Conservation (phyloP, 2,329 filamentous ascomycete genomes). For the Gyromitra esculenta region DNA sequence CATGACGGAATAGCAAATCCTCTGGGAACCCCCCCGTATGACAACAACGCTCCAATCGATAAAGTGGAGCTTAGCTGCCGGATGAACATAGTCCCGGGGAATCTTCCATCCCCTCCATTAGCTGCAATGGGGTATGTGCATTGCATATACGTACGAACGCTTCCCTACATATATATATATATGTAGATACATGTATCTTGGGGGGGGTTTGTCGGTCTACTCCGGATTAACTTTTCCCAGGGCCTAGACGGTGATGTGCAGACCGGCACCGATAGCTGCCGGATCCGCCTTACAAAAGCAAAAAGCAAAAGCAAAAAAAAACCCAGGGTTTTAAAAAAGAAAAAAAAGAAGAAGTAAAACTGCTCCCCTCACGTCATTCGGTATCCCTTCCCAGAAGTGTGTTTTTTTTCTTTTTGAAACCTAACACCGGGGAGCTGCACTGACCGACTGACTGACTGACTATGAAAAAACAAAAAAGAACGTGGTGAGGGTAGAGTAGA, state of each 20-base stretch:
- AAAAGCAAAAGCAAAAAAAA: slow-evolving; percentile 36
- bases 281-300: slow-evolving; percentile 43
- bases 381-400: background rate
- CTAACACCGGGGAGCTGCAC: background rate
- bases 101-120: slow-evolving; percentile 3
- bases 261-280: slow-evolving; percentile 17
- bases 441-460: background rate
- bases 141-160: background rate
- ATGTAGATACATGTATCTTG: background rate
- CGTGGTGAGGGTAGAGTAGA: background rate
- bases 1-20: no score
- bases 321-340: background rate
- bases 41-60: slow-evolving; percentile 12
- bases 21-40: background rate
- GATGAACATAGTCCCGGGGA: slow-evolving; percentile 28
- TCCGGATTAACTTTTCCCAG: slow-evolving; percentile 19
- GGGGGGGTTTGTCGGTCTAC: background rate
- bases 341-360: slow-evolving; percentile 30
- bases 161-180: slow-evolving; percentile 1
- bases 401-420: background rate
- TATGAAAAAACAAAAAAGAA: background rate
- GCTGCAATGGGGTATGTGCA: slow-evolving; percentile 9
- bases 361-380: slow-evolving; percentile 22
- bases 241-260: slow-evolving; percentile 19
- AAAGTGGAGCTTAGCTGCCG: slow-evolving; percentile 12